Base-by-base conservation (phyloP, 805 yeast species). In the Jamesozyma gamospora region DNA sequence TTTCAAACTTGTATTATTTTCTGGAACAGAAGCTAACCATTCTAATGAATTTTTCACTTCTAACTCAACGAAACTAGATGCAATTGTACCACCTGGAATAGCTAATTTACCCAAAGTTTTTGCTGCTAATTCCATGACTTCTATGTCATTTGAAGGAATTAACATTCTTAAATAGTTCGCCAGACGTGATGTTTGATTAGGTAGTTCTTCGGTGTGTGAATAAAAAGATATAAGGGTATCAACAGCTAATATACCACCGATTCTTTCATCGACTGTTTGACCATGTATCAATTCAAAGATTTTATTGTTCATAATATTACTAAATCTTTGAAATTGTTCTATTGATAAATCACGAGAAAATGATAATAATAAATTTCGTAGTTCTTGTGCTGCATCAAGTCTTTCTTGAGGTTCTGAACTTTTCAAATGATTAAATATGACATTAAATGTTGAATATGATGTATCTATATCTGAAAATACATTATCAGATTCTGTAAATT, bases 171-270 rank as follows among this genome's bases (percentile, higher is more conserved):
- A 66, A 55, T 90, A 90, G 50, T 85, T 90, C n/a, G 95, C 90
- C 55, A 84, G 77, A 43, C 97, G 69, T 6, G 95, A 85, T 2
- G 94, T 83, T 60, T 84, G 88, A 41, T 85, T 84, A 17, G 94
- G 85, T 46, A 80, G 74, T 50, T 87, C 96, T 50, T 82, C 90
- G 16, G 76, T 76, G 15, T 85, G 86, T 9, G 84, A 78, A 47
- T 86, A 88, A 52, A 84, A 78, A 42, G 83, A 92, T 39, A 90
- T 83, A 44, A 90, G 70, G 2, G 92, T 78, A 59, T 85, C 92
- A 41, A 90, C 82, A 11, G 96, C 96, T 17, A 86, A 74, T 26
- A 90, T 80, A 32, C 96, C 97, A 15, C 96, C 97, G 28, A 88
- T 69, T 46, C 84, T 79, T 46, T 82, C 87, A 24, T 70, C 60